Conservation (phyloP, 2,329 filamentous ascomycete species). For the Microdochium trichocladiopsis region DNA sequence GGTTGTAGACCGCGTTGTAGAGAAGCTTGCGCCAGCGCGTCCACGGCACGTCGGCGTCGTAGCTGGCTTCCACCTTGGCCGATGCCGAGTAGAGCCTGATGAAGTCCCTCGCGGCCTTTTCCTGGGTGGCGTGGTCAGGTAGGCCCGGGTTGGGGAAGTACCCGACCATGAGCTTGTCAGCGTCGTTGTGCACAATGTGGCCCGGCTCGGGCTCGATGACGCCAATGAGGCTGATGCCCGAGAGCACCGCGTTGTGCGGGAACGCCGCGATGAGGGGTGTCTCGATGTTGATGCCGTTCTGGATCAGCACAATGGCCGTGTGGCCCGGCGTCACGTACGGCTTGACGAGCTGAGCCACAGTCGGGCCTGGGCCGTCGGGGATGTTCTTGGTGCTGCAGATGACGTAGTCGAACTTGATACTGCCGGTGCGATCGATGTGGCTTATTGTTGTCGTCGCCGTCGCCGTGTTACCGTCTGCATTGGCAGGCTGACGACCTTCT, state of each 20-base stretch:
- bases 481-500: too few relatives aligned
- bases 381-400: constrained; percentile 52
- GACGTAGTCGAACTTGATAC: constrained; percentile 42
- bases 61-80: constrained; percentile 33
- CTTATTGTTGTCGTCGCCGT: not conserved
- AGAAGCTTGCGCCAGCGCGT: constrained; percentile 44
- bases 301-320: constrained; percentile 49
- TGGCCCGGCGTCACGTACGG: constrained; percentile 42
- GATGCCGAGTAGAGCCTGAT: constrained; percentile 37
- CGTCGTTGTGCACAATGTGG: constrained; percentile 43
- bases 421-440: not conserved
- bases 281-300: constrained; percentile 60
- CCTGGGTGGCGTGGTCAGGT: constrained; percentile 8
- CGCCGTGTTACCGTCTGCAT: too few relatives aligned
- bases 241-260: constrained; percentile 43
- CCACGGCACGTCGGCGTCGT: constrained; percentile 31
- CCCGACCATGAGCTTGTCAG: constrained; percentile 42
- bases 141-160: constrained; percentile 34
- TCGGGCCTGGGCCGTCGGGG: constrained; percentile 40
- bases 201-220: constrained; percentile 39
- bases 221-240: constrained; percentile 44
- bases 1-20: constrained; percentile 43
- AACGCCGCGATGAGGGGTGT: constrained; percentile 41
- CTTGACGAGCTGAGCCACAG: constrained; percentile 36
- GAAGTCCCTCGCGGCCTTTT: constrained; percentile 30